Base-by-base conservation (phyloP, 495 filamentous ascomycete genomes). In the Penicillium turbatum region DNA sequence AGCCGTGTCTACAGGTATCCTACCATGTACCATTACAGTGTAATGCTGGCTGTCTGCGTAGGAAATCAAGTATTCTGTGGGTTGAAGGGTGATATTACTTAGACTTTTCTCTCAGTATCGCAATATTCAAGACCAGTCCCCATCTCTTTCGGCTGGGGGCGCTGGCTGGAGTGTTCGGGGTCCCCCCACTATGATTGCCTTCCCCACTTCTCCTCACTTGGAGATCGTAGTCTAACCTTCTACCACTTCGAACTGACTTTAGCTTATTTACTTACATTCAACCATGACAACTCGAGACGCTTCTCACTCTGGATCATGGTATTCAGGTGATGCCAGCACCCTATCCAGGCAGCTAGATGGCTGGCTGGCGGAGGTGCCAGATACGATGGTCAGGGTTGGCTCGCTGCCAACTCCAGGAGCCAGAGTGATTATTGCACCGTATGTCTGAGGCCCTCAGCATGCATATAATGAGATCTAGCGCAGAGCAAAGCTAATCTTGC, bases 361-460 rank as follows among this genome's bases (percentile, higher is more conserved):
- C 37, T 97, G 86, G 83, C 80, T 97, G n/a, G 72, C 67, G 16
- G 76, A 82, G 38, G 93, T 96, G 27, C 85, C 87, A 6, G 66
- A 76, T 29, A 74, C 75, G 4, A 75, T 92, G 48, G 73, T 85
- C 39, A 78, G 72, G 29, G 60, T 79, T 15, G 79, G 72, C 11
- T 59, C 71, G 19, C 74, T 96, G 45, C 95, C 93, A 21, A 76
- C 88, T 12, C 65, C 81, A 8, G 86, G 88, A 30, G 93, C 92
- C 11, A 82, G 90, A 74, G 77, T 95, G 5, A 91, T 99, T 58
- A 97, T 99, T 63, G 92, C 91, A 56, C 93, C 93, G 95, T 97
- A 84, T 76, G 91, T 79, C 26, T 49, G 49, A 43, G 3, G 13
- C 37, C 30, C 19, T 35, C 19, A 36, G 41, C 6, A 35, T 35